Evolutionary conservation across 2,329 filamentous ascomycete species (phyloP), one percentile per base, ranked within the genome.

Genomic region (Paecilomyces formosus): DNA sequence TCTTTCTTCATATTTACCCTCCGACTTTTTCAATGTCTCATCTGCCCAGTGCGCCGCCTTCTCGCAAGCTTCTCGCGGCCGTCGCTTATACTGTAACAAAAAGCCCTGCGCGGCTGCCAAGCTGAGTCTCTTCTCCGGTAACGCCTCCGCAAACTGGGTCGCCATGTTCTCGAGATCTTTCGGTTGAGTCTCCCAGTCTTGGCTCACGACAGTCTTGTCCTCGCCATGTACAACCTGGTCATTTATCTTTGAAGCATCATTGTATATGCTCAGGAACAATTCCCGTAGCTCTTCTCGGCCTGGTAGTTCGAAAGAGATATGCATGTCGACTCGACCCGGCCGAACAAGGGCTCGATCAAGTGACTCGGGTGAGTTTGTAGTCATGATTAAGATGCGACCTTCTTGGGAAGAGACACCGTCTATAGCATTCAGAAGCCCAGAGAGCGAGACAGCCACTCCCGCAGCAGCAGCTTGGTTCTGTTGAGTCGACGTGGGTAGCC

Each of bases 381-480:
- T 91, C 88, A 92, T 90, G 74, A 92, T 86, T n/a, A 92, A 80
- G 11, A 92, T 83, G 51, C 88, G 83, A 22, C 89, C 89, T 73
- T 92, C 89, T 65, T 89, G 88, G 1, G 85, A 88, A 1, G 88
- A 88, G 0, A 91, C 88, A 54, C 90, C 89, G 65, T 94, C 90
- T 50, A 94, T 90, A 60, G 88, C 87, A 71, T 94, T 93, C 53
- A 94, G 81, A 0, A 94, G 80, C 0, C 88, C 89, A 0, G 88
- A 89, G 1, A 93, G 81, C 0, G 88, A 88, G 61, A 92, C 45
- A 71, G 64, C 53, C 70, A 70, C 12, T 63, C 59, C 45, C 57
- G 24, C 11, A 3, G 49, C 54, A n/a, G 30, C 39, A 24, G 45
- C 51, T 50, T 58, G 21, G 50, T 54, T 55, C 26, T 18, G 35